A percentile compares a stretch with the other conserved stretches of the same genome.
These are phyloP conservation scores for Flammula alnicola DNA, from an alignment of 1,284 basidiomycete genomes.

Conservation along the genomic window DNA sequence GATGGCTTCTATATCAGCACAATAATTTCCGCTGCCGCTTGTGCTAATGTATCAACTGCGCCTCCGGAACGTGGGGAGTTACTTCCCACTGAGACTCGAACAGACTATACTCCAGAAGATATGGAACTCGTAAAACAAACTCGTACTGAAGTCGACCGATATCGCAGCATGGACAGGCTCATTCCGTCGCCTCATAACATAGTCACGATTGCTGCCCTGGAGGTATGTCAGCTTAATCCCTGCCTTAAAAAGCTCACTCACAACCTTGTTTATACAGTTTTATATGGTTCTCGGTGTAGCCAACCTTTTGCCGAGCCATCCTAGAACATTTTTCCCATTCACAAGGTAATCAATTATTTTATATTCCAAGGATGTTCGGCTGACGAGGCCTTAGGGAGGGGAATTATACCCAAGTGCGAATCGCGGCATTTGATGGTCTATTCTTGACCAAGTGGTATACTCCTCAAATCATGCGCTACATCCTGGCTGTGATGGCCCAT, in stretches of 20 bases:
- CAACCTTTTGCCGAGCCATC: constrained; percentile 82
- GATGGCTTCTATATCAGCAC: constrained; percentile 93
- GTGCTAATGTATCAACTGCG: constrained; percentile 72
- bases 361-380: background rate
- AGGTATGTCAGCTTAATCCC: constrained; percentile 59
- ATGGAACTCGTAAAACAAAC: constrained; percentile 72
- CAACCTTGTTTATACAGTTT: constrained; percentile 55
- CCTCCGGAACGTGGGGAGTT: constrained; percentile 81
- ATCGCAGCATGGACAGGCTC: constrained; percentile 92
- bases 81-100: constrained; percentile 66
- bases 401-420: constrained; percentile 89
- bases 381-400: constrained; percentile 68
- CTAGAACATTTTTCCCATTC: constrained; percentile 84
- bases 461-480: constrained; percentile 84
- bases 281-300: constrained; percentile 82
- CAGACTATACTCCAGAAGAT: constrained; percentile 69
- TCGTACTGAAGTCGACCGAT: constrained; percentile 84
- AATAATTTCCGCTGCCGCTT: constrained; percentile 83
- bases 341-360: constrained; percentile 67
- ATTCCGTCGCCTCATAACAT: constrained; percentile 96
- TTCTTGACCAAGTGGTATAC: constrained; percentile 91
- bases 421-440: constrained; percentile 92
- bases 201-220: constrained; percentile 87
- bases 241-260: constrained; percentile 3
- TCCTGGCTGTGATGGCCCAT: constrained; percentile 87